A percentile compares a stretch with the other conserved stretches of the same genome.
Evolutionary conservation across 148 eudicot species (phyloP).

Genomic region (Polygonum maritimum): DNA sequence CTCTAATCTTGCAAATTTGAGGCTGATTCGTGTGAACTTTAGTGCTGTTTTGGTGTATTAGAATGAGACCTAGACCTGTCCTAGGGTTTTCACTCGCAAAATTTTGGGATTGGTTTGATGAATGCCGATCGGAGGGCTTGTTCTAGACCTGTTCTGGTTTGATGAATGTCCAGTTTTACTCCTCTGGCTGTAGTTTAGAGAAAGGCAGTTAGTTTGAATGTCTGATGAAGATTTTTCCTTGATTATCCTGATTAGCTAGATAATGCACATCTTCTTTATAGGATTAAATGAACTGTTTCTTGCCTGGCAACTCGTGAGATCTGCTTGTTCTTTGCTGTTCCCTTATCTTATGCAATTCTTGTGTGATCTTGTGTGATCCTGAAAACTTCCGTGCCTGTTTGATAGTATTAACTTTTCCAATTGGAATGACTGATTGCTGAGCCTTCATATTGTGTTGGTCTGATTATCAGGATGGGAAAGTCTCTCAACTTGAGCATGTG

Average conservation of each 20-base stretch:
- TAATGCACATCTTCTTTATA: background rate
- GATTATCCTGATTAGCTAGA: too few relatives aligned
- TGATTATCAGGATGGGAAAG: slow-evolving; percentile 71
- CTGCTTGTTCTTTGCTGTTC: background rate
- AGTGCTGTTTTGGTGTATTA: background rate
- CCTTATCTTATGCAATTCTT: background rate
- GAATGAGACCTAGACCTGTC: too few relatives aligned
- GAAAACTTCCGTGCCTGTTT: background rate
- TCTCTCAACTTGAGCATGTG: slow-evolving; percentile 85
- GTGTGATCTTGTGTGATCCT: background rate
- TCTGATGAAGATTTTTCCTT: background rate
- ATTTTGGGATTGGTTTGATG: background rate
- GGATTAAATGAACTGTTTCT: background rate
- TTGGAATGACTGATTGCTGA: background rate
- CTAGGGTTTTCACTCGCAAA: background rate
- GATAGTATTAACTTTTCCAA: background rate
- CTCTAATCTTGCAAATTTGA: background rate
- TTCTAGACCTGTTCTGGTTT: background rate
- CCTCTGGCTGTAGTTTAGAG: background rate
- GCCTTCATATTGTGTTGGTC: slow-evolving; percentile 26
- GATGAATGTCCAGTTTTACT: background rate
- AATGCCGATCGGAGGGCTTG: background rate
- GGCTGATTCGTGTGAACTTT: background rate
- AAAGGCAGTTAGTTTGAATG: background rate
- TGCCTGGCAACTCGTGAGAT: background rate